phyloP scores from a whole-genome alignment of 2,329 filamentous ascomycete species.

The Chaetomium globosum region DNA sequence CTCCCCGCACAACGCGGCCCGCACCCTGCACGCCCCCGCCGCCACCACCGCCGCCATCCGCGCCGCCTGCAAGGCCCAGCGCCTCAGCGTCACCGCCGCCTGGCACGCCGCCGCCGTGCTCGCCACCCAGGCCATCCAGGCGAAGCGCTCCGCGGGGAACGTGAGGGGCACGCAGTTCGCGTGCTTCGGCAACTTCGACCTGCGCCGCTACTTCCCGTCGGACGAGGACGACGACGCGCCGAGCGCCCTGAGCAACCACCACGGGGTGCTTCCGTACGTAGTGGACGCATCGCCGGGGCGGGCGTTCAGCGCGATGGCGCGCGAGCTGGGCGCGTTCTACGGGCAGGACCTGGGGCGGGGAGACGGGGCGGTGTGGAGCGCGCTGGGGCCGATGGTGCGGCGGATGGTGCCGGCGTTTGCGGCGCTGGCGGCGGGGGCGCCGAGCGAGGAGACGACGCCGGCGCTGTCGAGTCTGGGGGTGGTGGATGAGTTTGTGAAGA shows the following conservation, averaged over 20 bases:
- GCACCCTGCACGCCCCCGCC: background rate
- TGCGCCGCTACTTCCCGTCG: background rate
- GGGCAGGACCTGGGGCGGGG: background rate
- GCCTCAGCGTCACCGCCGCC: slow-evolving; percentile 1
- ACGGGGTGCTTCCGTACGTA: background rate
- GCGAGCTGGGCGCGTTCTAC: slow-evolving; percentile 2
- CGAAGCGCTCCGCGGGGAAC: background rate
- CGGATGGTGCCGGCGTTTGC: background rate
- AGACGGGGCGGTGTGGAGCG: background rate
- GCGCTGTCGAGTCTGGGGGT: background rate
- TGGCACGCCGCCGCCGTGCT: slow-evolving; percentile 1
- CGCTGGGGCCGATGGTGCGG: background rate
- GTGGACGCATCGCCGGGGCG: background rate
- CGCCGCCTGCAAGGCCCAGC: background rate
- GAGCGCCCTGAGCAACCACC: background rate
- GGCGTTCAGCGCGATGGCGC: background rate
- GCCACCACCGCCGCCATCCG: background rate
- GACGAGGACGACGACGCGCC: background rate
- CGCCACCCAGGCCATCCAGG: background rate
- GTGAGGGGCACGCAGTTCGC: slow-evolving; percentile 2
- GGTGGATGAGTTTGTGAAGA: background rate
- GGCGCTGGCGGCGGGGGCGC: background rate
- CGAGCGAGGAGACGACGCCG: background rate
- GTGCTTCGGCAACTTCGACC: slow-evolving; percentile 4
- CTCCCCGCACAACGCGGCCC: background rate